Evolutionary conservation across 768 basidiomycete species (phyloP), one percentile per base, ranked within the genome.

Genomic region (Sarcodon aspratus): DNA sequence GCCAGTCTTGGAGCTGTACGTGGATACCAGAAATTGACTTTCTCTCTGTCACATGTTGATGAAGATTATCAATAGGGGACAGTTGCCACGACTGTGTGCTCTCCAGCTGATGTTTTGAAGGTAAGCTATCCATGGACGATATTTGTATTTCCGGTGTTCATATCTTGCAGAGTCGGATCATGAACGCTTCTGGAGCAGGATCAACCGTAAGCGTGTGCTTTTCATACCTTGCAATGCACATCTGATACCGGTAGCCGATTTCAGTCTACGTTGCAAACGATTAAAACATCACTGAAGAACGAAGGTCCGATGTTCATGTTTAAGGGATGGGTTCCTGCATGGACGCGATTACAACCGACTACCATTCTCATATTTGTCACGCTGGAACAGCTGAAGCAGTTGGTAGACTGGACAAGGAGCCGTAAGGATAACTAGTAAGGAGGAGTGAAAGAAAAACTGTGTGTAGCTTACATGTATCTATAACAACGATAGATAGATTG

Each of bases 281-380:
- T 91, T 60, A 70, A 73, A 15, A 55, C 70, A 9, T 85, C 86
- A 15, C 67, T 92, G 52, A 71, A 74, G 51, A 79, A 66, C 53
- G 89, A 92, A 56, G 89, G 89, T 11, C 63, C 85, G 3, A 84
- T 83, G 78, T 92, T 91, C 74, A 85, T 92, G 83, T 89, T 92
- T 72, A 89, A 88, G 62, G 89, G 89, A 53, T 92, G 89, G 89
- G 64, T 91, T 8, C 89, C 89, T 0, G 86, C 88, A 9, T 92
- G 87, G 87, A 76, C 78, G 46, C 73, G 89, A 62, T 72, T 92
- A 36, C 85, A 91, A 59, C 89, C 88, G 0, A 91, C 87, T 38
- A 92, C 89, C 3, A 87, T 92, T 54, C 72, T 92, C 36, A 91
- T 90, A 61, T 92, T 90, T 71, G 62, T 91, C 53, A 88, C 84